Percentiles rank a stretch among this genome's conserved stretches.
These are phyloP conservation scores for Loxodes magnus DNA, from an alignment of 73 alveolate genomes.

Conservation along the genomic window DNA sequence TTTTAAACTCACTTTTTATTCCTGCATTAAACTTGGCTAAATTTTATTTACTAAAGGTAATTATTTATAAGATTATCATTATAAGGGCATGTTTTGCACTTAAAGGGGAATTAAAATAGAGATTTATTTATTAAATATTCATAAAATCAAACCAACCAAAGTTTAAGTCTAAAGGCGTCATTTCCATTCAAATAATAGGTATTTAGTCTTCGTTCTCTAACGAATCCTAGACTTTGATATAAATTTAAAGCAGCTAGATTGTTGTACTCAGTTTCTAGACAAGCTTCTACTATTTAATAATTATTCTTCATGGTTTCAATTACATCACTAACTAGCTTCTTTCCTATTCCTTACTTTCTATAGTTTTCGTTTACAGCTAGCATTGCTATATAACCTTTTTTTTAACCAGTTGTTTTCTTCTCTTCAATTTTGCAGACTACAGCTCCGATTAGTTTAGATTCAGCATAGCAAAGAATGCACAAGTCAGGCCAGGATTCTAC, in stretches of 20 bases:
- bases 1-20: too few species aligned
- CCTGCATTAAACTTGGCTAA: too few species aligned
- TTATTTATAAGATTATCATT: too few species aligned
- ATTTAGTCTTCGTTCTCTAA: constrained; percentile 79
- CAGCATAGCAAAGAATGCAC: constrained; percentile 51
- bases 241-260: constrained; percentile 77
- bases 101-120: too few species aligned
- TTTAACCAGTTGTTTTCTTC: constrained; percentile 29
- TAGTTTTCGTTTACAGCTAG: constrained; percentile 83
- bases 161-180: constrained; percentile 88
- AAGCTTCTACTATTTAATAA: constrained; percentile 74
- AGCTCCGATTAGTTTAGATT: constrained; percentile 58
- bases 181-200: constrained; percentile 90
- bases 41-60: too few species aligned
- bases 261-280: constrained; percentile 85
- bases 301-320: constrained; percentile 65
- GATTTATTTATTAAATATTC: too few species aligned
- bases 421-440: constrained; percentile 49
- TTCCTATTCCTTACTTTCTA: constrained; percentile 85
- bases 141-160: too few species aligned
- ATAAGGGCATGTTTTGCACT: too few species aligned
- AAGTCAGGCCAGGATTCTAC: constrained; percentile 85
- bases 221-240: constrained; percentile 88
- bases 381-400: constrained; percentile 97
- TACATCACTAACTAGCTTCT: constrained; percentile 59